A percentile compares a stretch with the other conserved stretches of the same genome.
Evolutionary conservation across 2,329 filamentous ascomycete species (phyloP).

Genomic region (Cordyceps cateniannulata): DNA sequence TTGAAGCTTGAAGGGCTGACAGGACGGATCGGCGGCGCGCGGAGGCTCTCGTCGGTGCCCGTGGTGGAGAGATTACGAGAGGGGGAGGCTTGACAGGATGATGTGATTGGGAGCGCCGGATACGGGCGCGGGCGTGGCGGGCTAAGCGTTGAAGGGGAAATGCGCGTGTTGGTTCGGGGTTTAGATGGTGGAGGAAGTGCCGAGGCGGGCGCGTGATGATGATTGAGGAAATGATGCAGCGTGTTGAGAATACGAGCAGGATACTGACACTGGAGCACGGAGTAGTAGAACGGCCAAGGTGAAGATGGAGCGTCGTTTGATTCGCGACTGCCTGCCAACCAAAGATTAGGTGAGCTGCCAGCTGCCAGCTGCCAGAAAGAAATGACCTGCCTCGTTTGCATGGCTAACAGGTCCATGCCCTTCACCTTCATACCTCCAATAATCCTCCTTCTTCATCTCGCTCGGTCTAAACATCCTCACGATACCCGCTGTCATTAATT

Average conservation of each 20-base stretch:
- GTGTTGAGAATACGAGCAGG: not conserved
- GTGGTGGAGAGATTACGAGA: constrained; percentile 9
- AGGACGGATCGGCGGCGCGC: constrained; percentile 1
- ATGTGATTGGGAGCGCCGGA: constrained; percentile 8
- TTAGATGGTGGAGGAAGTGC: not conserved
- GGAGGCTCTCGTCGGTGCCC: not conserved
- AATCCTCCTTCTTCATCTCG: not conserved
- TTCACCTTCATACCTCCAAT: not conserved
- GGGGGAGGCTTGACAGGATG: constrained; percentile 4
- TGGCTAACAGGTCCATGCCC: too few relatives aligned
- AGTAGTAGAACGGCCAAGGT: not conserved
- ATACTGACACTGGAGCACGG: not conserved
- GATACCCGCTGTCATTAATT: not conserved
- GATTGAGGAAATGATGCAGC: not conserved
- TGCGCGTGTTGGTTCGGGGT: constrained; percentile 5
- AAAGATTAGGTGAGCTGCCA: not conserved
- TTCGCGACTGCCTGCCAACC: not conserved
- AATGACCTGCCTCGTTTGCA: not conserved
- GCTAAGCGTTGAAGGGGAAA: not conserved
- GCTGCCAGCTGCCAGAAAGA: not conserved
- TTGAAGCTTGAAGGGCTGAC: not conserved
- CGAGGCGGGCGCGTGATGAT: not conserved
- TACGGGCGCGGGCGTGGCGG: not conserved
- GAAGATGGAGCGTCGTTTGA: not conserved
- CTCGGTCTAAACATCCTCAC: not conserved